Conservation (phyloP, 441 rosid genomes). For the Francoa sonchifolia region DNA sequence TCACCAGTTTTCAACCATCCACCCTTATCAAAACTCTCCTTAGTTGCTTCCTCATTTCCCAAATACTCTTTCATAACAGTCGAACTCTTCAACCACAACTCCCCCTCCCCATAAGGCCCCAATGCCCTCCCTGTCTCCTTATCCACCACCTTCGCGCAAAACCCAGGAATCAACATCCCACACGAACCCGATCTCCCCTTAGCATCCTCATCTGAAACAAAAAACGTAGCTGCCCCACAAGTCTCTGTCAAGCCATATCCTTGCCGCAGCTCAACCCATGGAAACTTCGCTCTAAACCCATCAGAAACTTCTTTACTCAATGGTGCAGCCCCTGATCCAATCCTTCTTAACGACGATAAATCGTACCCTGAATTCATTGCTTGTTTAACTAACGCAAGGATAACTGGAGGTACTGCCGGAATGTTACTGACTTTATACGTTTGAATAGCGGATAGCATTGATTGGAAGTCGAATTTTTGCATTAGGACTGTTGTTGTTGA, state of each 20-base stretch:
- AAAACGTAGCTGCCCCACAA: constrained; percentile 31
- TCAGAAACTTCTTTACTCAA: constrained; percentile 39
- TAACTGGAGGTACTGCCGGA: constrained; percentile 53
- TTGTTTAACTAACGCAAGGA: constrained; percentile 35
- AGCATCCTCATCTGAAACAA: constrained; percentile 15
- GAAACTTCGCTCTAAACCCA: constrained; percentile 37
- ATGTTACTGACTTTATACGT: constrained; percentile 35
- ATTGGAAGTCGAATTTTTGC: constrained; percentile 34
- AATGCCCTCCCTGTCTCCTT: constrained; percentile 26
- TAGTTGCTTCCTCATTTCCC: constrained; percentile 37
- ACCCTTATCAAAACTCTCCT: constrained; percentile 24
- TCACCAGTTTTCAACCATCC: constrained; percentile 66
- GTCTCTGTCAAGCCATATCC: constrained; percentile 64
- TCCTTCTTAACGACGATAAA: constrained; percentile 29
- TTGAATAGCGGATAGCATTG: constrained; percentile 34
- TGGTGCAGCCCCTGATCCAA: constrained; percentile 54
- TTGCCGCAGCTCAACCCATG: constrained; percentile 50
- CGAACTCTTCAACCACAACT: constrained; percentile 44
- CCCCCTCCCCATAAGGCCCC: constrained; percentile 33
- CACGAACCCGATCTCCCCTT: constrained; percentile 31
- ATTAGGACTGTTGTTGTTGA: constrained; percentile 39
- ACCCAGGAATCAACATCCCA: constrained; percentile 32
- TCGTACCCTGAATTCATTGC: constrained; percentile 11
- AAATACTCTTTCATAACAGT: constrained; percentile 43
- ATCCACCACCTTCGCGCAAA: constrained; percentile 36